Conservation (phyloP, 148 eudicot genomes). For the Heliosperma pusillum region DNA sequence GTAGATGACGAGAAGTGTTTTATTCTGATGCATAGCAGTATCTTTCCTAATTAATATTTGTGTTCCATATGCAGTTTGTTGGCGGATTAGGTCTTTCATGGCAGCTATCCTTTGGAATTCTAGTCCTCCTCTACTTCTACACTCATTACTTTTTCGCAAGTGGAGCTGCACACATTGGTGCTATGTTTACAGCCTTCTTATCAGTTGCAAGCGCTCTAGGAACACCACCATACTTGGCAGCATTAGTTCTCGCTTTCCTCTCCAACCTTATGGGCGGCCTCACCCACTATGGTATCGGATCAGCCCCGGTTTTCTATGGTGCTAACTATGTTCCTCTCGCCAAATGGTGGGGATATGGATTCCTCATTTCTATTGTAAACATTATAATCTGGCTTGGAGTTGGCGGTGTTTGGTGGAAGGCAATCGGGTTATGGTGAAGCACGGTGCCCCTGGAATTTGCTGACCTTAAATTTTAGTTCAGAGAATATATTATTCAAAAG, state of each 20-base stretch:
- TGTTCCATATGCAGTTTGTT: conserved; percentile 66
- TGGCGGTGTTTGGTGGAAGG: conserved; percentile 97
- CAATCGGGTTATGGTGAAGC: conserved; percentile 78
- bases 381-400: conserved; percentile 92
- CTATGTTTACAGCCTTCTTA: conserved; percentile 93
- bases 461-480: conserved; percentile 26
- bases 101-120: conserved; percentile 91
- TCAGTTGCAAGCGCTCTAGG: conserved; percentile 95
- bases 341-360: conserved; percentile 96
- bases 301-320: conserved; percentile 93
- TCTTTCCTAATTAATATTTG: conserved; percentile 10
- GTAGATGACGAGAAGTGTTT: not conserved
- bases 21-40: not conserved
- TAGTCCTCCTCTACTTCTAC: conserved; percentile 90
- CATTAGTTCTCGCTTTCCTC: conserved; percentile 79
- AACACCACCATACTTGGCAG: conserved; percentile 80
- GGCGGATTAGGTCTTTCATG: conserved; percentile 95
- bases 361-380: conserved; percentile 77
- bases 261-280: conserved; percentile 98
- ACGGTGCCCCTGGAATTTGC: conserved; percentile 19
- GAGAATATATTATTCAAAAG: conserved; percentile 1
- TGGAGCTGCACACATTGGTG: conserved; percentile 99
- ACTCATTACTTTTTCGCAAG: conserved; percentile 98
- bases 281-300: conserved; percentile 94
- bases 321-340: conserved; percentile 91